Evolutionary conservation across 148 eudicot genomes (phyloP).

Genomic region (Spergularia marina): DNA sequence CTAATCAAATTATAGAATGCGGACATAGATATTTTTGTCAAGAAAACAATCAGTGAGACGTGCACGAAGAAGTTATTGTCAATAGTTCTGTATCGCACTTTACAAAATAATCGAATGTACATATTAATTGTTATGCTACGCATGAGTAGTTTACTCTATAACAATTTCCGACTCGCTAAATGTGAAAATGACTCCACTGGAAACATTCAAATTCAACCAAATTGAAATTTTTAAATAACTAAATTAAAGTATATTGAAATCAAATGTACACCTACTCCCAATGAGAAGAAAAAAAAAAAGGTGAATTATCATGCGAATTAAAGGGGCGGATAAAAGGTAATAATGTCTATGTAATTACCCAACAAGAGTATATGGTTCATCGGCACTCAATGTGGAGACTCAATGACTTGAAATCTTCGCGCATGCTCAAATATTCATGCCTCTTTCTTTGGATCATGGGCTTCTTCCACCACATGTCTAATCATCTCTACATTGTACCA

Average conservation of each 20-base stretch:
- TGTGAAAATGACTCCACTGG: no score
- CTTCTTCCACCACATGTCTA: conserved; percentile 6
- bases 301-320: not conserved
- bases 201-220: conserved; percentile 28
- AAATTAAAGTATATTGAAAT: not conserved
- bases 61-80: no score
- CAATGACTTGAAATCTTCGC: not conserved
- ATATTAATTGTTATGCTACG: no score
- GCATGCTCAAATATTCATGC: conserved; percentile 21
- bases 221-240: not conserved
- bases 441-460: conserved; percentile 23
- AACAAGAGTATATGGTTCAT: not conserved
- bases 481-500: conserved; percentile 5
- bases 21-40: no score
- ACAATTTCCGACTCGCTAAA: no score
- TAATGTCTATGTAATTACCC: conserved; percentile 18
- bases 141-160: no score
- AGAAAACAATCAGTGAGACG: no score
- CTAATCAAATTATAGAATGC: no score
- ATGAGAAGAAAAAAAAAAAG: not conserved
- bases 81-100: no score
- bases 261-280: conserved; percentile 30
- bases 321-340: not conserved
- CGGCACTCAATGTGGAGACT: not conserved
- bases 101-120: no score